Base-by-base conservation (phyloP, 192 early-diverging fungal genomes). In the Coemansia sp. region DNA sequence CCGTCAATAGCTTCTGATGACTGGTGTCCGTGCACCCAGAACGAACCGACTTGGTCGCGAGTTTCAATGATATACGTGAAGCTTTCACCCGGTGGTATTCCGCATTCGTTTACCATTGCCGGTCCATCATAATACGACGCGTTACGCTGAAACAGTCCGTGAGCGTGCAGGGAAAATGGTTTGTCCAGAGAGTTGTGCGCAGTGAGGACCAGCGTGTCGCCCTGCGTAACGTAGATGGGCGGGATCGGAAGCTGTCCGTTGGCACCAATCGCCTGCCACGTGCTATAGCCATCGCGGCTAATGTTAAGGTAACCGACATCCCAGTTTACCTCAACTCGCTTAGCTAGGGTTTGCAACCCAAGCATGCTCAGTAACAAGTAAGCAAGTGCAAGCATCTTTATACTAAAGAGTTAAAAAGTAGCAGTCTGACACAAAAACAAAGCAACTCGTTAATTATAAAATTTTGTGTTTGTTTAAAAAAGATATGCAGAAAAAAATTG, bases 1-100 rank as follows among this genome's bases (percentile, higher is more conserved):
- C 92, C 92, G 59, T 94, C 92, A n/a, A 88, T 84, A 60, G 90
- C 91, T 64, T 93, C 88, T 30, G 73, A 81, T 40, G 62, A 56
- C 55, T 63, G 73, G 67, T 93, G 91, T 24, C 81, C 78, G 56
- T 93, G 91, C 25, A 88, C 76, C 93, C 93, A 95, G 73, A 83
- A 93, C 22, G 89, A 92, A 29, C 93, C 93, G 23, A 81, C 61
- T 62, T 95, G 88, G 43, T 77, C 62, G 16, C 86, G 61, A 8
- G 33, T 35, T 14, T 71, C 51, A 55, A 87, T 84, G 10, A 71
- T 72, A 58, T 94, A 94, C 4, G 88, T 86, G 58, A 86, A 87
- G 32, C 54, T 71, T 18, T 55, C 56, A 6, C 83, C 83, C 1
- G 83, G 70, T 14, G 90, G 87, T 54, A 94, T 92, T 6, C 82